A percentile compares a stretch with the other conserved stretches of the same genome.
phyloP scores from a whole-genome alignment of 1,139 yeast species.

The Candida sp. region DNA sequence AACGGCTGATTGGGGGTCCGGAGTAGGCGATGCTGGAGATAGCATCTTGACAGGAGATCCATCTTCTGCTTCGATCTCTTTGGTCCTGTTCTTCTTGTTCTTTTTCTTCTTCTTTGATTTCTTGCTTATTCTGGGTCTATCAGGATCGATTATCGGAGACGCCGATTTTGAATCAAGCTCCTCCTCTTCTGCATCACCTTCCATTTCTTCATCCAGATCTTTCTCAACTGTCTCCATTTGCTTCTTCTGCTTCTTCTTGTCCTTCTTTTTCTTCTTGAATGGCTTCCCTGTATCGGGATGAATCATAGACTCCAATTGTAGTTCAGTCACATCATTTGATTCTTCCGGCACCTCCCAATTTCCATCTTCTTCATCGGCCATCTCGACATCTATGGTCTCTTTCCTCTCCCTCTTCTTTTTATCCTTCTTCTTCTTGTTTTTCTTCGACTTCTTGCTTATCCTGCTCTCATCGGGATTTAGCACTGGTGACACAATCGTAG shows the following conservation, averaged over 20 bases:
- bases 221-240: slow-evolving; percentile 2
- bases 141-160: too few relatives aligned
- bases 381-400: too few relatives aligned
- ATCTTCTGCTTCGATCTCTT: too few relatives aligned
- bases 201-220: not conserved
- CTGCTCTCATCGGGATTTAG: not conserved
- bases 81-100: too few relatives aligned
- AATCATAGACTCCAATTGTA: too few relatives aligned
- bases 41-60: too few relatives aligned
- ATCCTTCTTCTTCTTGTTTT: not conserved
- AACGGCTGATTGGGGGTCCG: too few relatives aligned
- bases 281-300: not conserved
- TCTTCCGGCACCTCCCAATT: not conserved
- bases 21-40: not conserved
- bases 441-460: not conserved
- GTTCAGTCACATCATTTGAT: too few relatives aligned
- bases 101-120: not conserved
- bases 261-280: slow-evolving; percentile 9
- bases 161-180: too few relatives aligned
- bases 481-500: not conserved
- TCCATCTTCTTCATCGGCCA: not conserved
- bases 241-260: slow-evolving; percentile 7
- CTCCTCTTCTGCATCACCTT: too few relatives aligned
- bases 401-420: not conserved
- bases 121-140: too few relatives aligned